Evolutionary conservation across 169 alveolate species (phyloP).

Genomic region (Cryptosporidium ubiquitum): DNA sequence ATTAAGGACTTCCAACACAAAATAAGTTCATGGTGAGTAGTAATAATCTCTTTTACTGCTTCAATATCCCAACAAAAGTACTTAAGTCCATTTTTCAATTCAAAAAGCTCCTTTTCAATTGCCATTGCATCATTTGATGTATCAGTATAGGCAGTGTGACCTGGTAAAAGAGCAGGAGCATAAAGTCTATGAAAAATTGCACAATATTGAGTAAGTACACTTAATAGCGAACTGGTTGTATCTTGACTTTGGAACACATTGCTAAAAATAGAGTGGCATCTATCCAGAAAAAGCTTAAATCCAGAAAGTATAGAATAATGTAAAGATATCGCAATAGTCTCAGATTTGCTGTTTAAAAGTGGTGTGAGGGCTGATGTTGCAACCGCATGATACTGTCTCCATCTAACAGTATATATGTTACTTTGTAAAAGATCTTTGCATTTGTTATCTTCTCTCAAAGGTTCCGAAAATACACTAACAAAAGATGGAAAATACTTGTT

Average conservation of each 20-base stretch:
- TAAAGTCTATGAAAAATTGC: conserved; percentile 64
- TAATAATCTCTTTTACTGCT: conserved; percentile 38
- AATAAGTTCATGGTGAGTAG: conserved; percentile 55
- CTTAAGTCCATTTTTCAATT: conserved; percentile 34
- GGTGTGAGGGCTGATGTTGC: conserved; percentile 49
- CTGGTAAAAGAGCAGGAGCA: conserved; percentile 64
- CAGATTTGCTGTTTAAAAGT: conserved; percentile 51
- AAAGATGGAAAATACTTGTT: conserved; percentile 63
- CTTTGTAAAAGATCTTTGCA: conserved; percentile 47
- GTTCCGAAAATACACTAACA: conserved; percentile 14
- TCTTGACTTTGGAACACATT: conserved; percentile 20
- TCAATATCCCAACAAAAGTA: conserved; percentile 19
- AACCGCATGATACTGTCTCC: conserved; percentile 67
- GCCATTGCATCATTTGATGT: not conserved
- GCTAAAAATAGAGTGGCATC: conserved; percentile 32
- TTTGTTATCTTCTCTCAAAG: conserved; percentile 4
- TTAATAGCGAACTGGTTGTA: not conserved
- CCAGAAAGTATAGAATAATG: conserved; percentile 70
- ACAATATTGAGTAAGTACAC: conserved; percentile 53
- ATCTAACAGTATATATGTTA: conserved; percentile 52
- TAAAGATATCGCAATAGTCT: conserved; percentile 37
- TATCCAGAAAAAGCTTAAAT: conserved; percentile 41
- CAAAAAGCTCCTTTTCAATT: conserved; percentile 43
- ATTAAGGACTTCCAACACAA: conserved; percentile 65
- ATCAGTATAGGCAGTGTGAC: conserved; percentile 31